Conservation (phyloP, 1,284 basidiomycete species). For the Mycena citricolor region DNA sequence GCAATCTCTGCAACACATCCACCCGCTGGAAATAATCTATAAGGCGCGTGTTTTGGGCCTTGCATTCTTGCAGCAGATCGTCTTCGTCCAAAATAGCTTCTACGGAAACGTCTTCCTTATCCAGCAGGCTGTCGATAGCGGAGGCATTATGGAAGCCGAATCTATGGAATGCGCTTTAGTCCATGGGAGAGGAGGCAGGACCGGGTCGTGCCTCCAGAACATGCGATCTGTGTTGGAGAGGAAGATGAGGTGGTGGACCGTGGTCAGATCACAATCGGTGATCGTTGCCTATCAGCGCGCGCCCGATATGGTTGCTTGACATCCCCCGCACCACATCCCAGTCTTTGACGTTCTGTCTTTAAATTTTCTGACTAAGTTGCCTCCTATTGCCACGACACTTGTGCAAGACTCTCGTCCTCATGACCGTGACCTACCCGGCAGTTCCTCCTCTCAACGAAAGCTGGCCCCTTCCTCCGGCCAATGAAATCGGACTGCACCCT, state of each 20-base stretch:
- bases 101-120: slow-evolving; percentile 81
- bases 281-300: no score
- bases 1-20: slow-evolving; percentile 76
- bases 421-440: not conserved
- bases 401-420: no score
- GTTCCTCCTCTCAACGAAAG: slow-evolving; percentile 3
- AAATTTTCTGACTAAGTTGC: no score
- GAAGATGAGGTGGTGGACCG: slow-evolving; percentile 7
- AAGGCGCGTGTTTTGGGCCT: slow-evolving; percentile 87
- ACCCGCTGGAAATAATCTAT: slow-evolving; percentile 83
- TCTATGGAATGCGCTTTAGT: slow-evolving; percentile 41
- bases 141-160: slow-evolving; percentile 85
- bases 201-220: slow-evolving; percentile 23
- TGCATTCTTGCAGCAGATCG: slow-evolving; percentile 93
- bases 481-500: not conserved
- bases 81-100: slow-evolving; percentile 94
- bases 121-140: slow-evolving; percentile 78
- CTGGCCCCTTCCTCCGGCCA: slow-evolving; percentile 5
- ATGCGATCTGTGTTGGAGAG: slow-evolving; percentile 13
- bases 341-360: no score
- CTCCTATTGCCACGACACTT: no score
- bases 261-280: no score
- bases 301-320: no score
- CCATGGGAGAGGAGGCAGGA: slow-evolving; percentile 10
- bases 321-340: no score